Base-by-base conservation (phyloP, 257 asterid genomes). In the Plectranthus barbatus region DNA sequence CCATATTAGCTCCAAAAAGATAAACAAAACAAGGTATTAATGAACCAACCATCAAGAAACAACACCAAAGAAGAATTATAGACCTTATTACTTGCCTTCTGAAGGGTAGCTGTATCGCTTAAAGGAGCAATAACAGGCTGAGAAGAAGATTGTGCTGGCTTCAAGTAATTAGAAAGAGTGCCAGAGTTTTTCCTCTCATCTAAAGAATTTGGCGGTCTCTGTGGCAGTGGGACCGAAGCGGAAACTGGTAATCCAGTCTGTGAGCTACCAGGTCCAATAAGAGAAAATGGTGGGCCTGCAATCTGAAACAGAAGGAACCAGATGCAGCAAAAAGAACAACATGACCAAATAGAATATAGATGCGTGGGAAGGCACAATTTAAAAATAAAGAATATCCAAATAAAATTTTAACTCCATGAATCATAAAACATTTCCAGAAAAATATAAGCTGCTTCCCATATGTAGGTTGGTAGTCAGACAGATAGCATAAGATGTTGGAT, bases 131-230 rank as follows among this genome's bases (percentile, higher is more conserved):
- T 50, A 60, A 75, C 67, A 64, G 77, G 74, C 72, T 81, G 96
- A 40, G 80, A 72, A 64, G 94, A 60, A 61, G 89, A 66, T 45
- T 74, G 81, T 48, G 76, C 54, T 24, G 94, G 86, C 78, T 87
- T 93, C 73, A 74, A 54, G 75, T 78, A 82, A 72, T 73, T 83
- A 51, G 90, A 69, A 9, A 72, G 73, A 40, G 75, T 20, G 11
- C 59, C 66, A 64, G 90, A 31, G 14, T 80, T 55, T 75, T 81
- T 93, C 80, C 89, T 81, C 75, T 93, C 99, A 57, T 90, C 97
- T 39, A 76, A 70, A 23, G 85, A 68, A 70, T 68, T 83, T 19
- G 73, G 74, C 34, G 71, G 77, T 71, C 99, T 86, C 64, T 70
- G 90, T 10, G 86, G 77, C 48, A 70, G 82, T 72, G 74, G 95